Percentiles rank a stretch among this genome's conserved stretches.
These are phyloP conservation scores for Phialophora expanda DNA, from an alignment of 2,329 filamentous ascomycete species.

Conservation along the genomic window DNA sequence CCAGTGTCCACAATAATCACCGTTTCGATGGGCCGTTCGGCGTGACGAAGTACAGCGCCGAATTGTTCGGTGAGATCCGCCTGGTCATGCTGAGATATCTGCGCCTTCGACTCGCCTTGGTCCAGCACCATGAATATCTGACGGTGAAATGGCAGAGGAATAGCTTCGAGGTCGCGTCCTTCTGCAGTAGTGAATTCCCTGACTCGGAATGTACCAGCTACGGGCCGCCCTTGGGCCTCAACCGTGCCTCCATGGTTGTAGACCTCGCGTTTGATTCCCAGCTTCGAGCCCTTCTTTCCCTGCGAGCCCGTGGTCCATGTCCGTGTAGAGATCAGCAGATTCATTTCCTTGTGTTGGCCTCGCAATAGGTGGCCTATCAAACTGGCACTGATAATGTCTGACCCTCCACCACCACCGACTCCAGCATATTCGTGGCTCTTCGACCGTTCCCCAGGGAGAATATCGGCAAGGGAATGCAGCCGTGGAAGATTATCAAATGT, in stretches of 20 bases:
- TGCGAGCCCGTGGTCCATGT: conserved; percentile 39
- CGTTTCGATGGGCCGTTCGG: conserved; percentile 25
- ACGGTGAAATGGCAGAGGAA: conserved; percentile 33
- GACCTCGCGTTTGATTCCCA: conserved; percentile 38
- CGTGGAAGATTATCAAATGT: conserved; percentile 32
- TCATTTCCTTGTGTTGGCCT: conserved; percentile 31
- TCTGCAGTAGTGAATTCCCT: conserved; percentile 31
- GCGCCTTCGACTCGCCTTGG: conserved; percentile 32
- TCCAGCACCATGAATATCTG: conserved; percentile 39
- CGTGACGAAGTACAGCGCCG: conserved; percentile 30
- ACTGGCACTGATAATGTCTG: conserved; percentile 39
- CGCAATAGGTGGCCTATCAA: conserved; percentile 35
- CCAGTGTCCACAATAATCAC: conserved; percentile 38
- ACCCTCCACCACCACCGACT: conserved; percentile 38
- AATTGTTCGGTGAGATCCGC: conserved; percentile 35
- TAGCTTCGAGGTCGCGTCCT: conserved; percentile 37
- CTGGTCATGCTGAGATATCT: conserved; percentile 33
- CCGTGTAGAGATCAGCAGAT: conserved; percentile 37
- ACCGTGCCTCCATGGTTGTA: conserved; percentile 35
- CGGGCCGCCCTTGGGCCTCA: conserved; percentile 24
- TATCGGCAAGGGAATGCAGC: conserved; percentile 25
- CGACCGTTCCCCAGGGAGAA: conserved; percentile 33
- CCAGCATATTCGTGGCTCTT: conserved; percentile 31
- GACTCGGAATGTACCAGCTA: conserved; percentile 36
- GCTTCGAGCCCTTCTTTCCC: conserved; percentile 34